phyloP scores from a whole-genome alignment of 2,329 filamentous ascomycete species.

The Bipolaris oryzae region DNA sequence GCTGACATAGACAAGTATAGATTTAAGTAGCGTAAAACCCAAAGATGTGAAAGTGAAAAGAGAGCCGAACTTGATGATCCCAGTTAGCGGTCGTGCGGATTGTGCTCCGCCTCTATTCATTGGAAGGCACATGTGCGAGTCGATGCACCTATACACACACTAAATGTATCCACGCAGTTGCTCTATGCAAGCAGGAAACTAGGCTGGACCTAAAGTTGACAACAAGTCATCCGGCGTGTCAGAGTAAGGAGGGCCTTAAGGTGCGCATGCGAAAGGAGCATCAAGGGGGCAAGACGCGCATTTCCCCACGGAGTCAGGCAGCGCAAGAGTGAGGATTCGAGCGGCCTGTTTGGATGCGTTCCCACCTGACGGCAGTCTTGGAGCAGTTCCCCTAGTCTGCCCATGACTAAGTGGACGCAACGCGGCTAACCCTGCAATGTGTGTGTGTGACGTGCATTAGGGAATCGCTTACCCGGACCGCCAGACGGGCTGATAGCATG shows the following conservation, averaged over 20 bases:
- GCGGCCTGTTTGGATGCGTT: slow-evolving; percentile 2
- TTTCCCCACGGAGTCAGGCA: neutral
- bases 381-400: neutral
- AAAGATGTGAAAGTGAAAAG: neutral
- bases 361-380: neutral
- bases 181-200: neutral
- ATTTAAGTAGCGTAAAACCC: neutral
- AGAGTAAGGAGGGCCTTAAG: neutral
- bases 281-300: neutral
- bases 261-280: neutral
- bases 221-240: neutral
- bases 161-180: neutral
- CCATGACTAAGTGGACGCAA: slow-evolving; percentile 12
- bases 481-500: slow-evolving; percentile 4
- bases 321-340: neutral
- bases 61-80: neutral
- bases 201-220: neutral
- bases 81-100: neutral
- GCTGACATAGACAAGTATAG: neutral
- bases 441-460: slow-evolving; percentile 26
- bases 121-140: neutral
- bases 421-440: slow-evolving; percentile 17
- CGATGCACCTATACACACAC: neutral
- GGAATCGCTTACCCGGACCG: slow-evolving; percentile 7
- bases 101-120: neutral